phyloP scores from a whole-genome alignment of 148 eudicot species.

The Oxyria digyna region DNA sequence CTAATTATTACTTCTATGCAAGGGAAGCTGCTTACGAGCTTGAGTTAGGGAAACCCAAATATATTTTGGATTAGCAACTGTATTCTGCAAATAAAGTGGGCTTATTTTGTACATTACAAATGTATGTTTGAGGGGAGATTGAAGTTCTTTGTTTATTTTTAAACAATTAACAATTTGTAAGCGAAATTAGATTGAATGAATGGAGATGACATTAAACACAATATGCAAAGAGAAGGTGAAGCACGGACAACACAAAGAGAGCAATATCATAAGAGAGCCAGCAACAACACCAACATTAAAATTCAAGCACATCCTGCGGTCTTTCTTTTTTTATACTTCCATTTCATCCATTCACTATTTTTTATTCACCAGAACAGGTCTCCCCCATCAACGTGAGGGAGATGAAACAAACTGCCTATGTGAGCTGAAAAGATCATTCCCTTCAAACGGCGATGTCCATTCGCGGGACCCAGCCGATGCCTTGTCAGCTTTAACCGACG shows the following conservation, averaged over 20 bases:
- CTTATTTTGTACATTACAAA: too few species aligned
- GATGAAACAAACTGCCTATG: constrained; percentile 94
- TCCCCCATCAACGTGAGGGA: constrained; percentile 48
- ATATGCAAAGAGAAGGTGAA: constrained; percentile 10
- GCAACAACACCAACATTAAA: constrained; percentile 36
- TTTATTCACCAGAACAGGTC: constrained; percentile 27
- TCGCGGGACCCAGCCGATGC: constrained; percentile 47
- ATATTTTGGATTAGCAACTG: too few species aligned
- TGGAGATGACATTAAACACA: neutral
- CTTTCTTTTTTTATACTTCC: constrained; percentile 9
- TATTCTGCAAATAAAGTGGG: too few species aligned
- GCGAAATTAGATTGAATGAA: neutral
- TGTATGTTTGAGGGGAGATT: too few species aligned
- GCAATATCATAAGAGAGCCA: constrained; percentile 28
- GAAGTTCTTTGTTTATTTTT: too few species aligned
- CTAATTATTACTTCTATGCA: too few species aligned
- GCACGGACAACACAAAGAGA: constrained; percentile 16
- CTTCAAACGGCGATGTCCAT: constrained; percentile 97
- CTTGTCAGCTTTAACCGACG: constrained; percentile 25
- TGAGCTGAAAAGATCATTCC: constrained; percentile 79
- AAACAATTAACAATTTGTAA: too few species aligned
- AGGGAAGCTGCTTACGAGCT: too few species aligned
- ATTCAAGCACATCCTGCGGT: constrained; percentile 31
- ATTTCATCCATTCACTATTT: constrained; percentile 6
- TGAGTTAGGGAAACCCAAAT: too few species aligned